phyloP scores from a whole-genome alignment of 2,329 filamentous ascomycete species.

The Alternaria dauci region DNA sequence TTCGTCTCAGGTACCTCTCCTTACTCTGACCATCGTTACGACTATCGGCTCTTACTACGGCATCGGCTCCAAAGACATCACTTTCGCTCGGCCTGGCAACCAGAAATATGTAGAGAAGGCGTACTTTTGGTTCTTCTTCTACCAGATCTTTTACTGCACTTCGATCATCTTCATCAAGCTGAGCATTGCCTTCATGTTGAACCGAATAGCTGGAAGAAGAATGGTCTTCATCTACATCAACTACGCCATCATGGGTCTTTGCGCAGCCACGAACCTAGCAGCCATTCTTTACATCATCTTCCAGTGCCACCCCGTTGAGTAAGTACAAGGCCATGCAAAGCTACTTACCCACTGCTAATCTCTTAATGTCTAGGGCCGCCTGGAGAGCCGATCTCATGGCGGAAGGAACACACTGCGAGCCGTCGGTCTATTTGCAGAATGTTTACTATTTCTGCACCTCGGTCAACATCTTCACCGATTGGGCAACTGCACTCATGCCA shows the following conservation, averaged over 20 bases:
- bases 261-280: conserved; percentile 42
- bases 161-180: conserved; percentile 50
- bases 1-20: background rate
- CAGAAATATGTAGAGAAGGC: conserved; percentile 21
- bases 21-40: conserved; percentile 31
- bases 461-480: conserved; percentile 50
- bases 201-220: conserved; percentile 44
- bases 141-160: conserved; percentile 49
- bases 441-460: conserved; percentile 49
- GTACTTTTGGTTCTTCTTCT: conserved; percentile 48
- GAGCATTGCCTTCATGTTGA: conserved; percentile 49
- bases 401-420: conserved; percentile 39
- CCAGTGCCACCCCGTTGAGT: conserved; percentile 44
- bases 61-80: conserved; percentile 40
- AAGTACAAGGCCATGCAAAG: background rate
- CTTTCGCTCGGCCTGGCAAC: conserved; percentile 24
- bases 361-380: conserved; percentile 8
- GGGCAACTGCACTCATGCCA: conserved; percentile 47
- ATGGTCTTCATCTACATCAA: conserved; percentile 36
- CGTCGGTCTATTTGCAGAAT: conserved; percentile 34
- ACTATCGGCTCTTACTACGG: conserved; percentile 44
- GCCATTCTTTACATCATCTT: conserved; percentile 50
- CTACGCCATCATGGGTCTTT: conserved; percentile 41
- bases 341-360: background rate
- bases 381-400: conserved; percentile 21